Evolutionary conservation across 257 asterid species (phyloP), one percentile per base, ranked within the genome.

Genomic region (Rauvolfia tetraphylla): DNA sequence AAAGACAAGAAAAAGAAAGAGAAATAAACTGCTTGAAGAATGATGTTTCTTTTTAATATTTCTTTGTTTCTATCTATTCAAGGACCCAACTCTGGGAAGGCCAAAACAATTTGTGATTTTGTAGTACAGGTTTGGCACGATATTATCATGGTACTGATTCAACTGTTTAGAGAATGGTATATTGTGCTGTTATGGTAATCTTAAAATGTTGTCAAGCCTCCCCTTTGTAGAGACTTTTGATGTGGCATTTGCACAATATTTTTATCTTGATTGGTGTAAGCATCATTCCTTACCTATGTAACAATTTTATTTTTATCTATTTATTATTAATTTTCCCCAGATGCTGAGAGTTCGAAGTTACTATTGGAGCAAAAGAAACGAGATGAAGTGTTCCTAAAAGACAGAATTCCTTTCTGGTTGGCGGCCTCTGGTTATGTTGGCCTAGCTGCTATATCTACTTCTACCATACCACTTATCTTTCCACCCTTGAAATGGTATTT

Each of bases 401-500:
- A 95, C 71, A 42, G 85, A 78, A 95, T 95, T 71, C 96, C 98
- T 0, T 81, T 84, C 77, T 90, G 99, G 98, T 81, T 88, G 79
- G 98, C 98, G 18, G 96, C 90, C 27, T 86, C 98, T 75, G 98
- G 98, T 70, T 95, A 95, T 54, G 92, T 89, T 48, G 86, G 87
- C 87, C 84, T 95, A 78, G 98, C 91, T 53, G 97, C 98, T 53
- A 86, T 95, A 84, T 92, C 98, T 44, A 88, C 85, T 70, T 90
- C 89, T 41, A 75, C 89, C 56, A 88, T 95, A 83, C 98, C 98
- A 33, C 77, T 86, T 74, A 88, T 95, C 34, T 94, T 95, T 76
- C 98, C 98, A 10, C 93, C 98, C 38, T 87, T 92, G 25, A 94
- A 92, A 78, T 94, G 98, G 98, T 94, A 94, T 74, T 78, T 92